These are phyloP conservation scores for Lojkania enalia DNA, from an alignment of 2,329 filamentous ascomycete species.

Conservation along the genomic window DNA sequence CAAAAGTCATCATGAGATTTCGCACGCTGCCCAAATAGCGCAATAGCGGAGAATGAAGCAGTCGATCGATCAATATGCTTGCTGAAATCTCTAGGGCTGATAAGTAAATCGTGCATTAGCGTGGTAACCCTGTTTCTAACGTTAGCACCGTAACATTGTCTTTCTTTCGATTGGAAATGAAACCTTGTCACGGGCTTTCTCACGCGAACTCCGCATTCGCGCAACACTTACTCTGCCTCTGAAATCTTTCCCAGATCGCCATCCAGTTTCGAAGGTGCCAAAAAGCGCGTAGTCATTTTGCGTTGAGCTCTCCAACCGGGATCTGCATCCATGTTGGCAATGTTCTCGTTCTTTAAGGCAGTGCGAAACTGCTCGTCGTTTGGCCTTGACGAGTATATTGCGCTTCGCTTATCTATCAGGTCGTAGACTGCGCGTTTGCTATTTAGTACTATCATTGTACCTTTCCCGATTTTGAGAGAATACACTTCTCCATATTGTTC, in stretches of 20 bases:
- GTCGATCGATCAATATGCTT: constrained; percentile 23
- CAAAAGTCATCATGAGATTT: constrained; percentile 24
- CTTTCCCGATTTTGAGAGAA: constrained; percentile 24
- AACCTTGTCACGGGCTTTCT: constrained; percentile 9
- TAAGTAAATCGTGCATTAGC: constrained; percentile 52
- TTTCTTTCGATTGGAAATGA: constrained; percentile 4
- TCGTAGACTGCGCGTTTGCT: constrained; percentile 21
- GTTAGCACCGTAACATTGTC: constrained; percentile 6
- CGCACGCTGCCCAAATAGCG: constrained; percentile 26
- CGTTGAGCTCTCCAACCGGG: constrained; percentile 23
- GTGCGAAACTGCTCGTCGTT: constrained; percentile 17
- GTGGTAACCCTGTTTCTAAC: constrained; percentile 18
- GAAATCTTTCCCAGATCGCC: constrained; percentile 21
- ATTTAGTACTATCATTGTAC: constrained; percentile 25
- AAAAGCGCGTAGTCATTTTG: constrained; percentile 24
- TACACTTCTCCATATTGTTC: constrained; percentile 24
- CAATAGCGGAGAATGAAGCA: constrained; percentile 25
- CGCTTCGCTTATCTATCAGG: constrained; percentile 22
- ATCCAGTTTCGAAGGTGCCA: constrained; percentile 26
- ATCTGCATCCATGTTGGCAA: constrained; percentile 22
- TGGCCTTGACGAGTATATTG: constrained; percentile 20
- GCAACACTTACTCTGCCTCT: constrained; percentile 28
- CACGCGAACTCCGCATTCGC: constrained; percentile 3
- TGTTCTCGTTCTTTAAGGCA: constrained; percentile 20
- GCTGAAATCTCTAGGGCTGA: constrained; percentile 49